Percentiles rank a stretch among this genome's conserved stretches.
These are phyloP conservation scores for Rubia peregrina DNA, from an alignment of 305 asterid species.

Conservation along the genomic window DNA sequence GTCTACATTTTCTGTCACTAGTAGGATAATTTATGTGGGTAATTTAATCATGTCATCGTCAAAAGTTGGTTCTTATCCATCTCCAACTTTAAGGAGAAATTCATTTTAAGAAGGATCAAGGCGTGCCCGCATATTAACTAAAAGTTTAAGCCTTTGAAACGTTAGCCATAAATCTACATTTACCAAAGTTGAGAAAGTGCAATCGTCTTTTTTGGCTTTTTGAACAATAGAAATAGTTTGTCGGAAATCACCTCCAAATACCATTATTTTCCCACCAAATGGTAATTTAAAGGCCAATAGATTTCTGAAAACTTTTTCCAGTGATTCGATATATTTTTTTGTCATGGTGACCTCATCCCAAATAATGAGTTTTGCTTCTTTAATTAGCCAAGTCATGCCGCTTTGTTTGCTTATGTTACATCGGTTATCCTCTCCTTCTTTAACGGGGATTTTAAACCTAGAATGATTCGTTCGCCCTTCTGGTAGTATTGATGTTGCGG, in stretches of 20 bases:
- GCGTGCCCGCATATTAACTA: not conserved
- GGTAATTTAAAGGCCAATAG: not conserved
- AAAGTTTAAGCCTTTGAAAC: not conserved
- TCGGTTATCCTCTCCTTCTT: accelerated
- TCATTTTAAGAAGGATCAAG: not conserved
- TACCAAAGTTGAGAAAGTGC: not conserved
- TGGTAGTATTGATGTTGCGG: not conserved
- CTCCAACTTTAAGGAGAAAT: not conserved
- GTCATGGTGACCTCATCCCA: slow-evolving; percentile 4
- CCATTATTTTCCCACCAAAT: not conserved
- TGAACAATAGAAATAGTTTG: not conserved
- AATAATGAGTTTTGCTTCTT: not conserved
- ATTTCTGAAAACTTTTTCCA: not conserved
- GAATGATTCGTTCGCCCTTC: not conserved
- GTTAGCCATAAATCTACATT: not conserved
- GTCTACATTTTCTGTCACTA: not conserved
- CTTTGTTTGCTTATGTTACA: not conserved
- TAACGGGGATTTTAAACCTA: not conserved
- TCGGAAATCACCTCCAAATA: not conserved
- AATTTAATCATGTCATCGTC: not conserved
- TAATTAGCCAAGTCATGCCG: not conserved
- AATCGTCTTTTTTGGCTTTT: accelerated
- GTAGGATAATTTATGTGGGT: not conserved
- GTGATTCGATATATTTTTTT: not conserved
- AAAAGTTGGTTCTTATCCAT: not conserved